Percentiles rank a stretch among this genome's conserved stretches.
Evolutionary conservation across 441 rosid genomes (phyloP).

Genomic region (Gossypium lobatum): DNA sequence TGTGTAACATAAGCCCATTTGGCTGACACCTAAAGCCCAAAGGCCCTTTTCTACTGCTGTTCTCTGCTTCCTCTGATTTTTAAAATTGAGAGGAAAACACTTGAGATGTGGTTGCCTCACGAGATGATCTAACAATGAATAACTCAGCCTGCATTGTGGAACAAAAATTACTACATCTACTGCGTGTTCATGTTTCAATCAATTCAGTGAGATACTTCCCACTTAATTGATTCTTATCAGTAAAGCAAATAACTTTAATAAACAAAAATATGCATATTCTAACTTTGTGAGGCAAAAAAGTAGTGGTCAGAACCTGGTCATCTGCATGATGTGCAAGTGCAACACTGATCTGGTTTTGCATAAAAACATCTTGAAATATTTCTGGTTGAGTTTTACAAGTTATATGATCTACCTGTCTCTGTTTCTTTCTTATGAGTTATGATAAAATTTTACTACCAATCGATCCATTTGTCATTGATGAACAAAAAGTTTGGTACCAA

Average conservation of each 20-base stretch:
- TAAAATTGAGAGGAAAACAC: slow-evolving; percentile 29
- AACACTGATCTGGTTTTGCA: slow-evolving; percentile 45
- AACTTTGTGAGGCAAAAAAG: not conserved
- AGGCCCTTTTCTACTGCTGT: no score
- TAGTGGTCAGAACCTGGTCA: slow-evolving; percentile 62
- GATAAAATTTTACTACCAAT: no score
- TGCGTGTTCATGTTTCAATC: not conserved
- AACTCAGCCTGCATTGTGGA: slow-evolving; percentile 72
- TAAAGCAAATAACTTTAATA: not conserved
- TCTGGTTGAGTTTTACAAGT: not conserved
- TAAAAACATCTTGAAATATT: slow-evolving; percentile 56
- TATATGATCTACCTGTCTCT: no score
- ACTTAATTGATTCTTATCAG: not conserved
- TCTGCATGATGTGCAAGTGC: slow-evolving; percentile 91
- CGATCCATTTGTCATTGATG: not conserved
- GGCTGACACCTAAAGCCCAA: no score
- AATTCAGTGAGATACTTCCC: not conserved
- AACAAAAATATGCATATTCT: not conserved
- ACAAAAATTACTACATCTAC: slow-evolving; percentile 20
- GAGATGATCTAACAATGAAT: slow-evolving; percentile 81
- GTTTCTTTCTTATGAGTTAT: no score
- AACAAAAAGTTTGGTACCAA: not conserved
- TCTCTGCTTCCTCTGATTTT: no score
- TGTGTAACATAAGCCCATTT: no score
- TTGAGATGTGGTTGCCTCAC: slow-evolving; percentile 72